Percentiles rank a stretch among this genome's conserved stretches.
These are phyloP conservation scores for Irineochytrium annulatum DNA, from an alignment of 192 early-diverging fungal species.

Conservation along the genomic window DNA sequence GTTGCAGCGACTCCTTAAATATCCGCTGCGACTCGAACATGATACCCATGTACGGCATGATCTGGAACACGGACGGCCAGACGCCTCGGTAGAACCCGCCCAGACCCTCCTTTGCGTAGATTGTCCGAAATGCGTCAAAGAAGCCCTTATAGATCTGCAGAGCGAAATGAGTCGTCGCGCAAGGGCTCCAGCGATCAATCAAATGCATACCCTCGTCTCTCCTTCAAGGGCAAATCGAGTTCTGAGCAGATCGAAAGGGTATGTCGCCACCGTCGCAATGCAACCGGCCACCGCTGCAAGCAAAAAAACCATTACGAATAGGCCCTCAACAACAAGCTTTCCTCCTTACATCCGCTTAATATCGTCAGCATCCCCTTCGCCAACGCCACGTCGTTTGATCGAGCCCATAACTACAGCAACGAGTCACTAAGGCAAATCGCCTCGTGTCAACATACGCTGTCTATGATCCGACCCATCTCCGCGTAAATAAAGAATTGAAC, in stretches of 20 bases:
- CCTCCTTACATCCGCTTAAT: too few relatives aligned
- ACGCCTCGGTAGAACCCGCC: slow-evolving; percentile 84
- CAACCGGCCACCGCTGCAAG: slow-evolving; percentile 67
- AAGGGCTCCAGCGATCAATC: too few relatives aligned
- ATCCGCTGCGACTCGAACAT: slow-evolving; percentile 78
- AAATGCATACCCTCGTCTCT: slow-evolving; percentile 38
- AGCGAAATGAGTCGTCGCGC: not conserved
- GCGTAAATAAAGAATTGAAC: slow-evolving; percentile 80
- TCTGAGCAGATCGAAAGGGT: slow-evolving; percentile 93
- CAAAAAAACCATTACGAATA: too few relatives aligned
- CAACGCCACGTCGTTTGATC: too few relatives aligned
- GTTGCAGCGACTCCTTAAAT: slow-evolving; percentile 44
- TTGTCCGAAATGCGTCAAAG: slow-evolving; percentile 58
- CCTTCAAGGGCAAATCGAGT: slow-evolving; percentile 90
- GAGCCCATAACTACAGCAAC: too few relatives aligned
- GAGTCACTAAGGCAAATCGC: too few relatives aligned
- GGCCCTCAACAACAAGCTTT: too few relatives aligned
- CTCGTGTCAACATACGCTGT: too few relatives aligned
- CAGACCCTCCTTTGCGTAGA: slow-evolving; percentile 69
- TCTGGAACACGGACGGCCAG: slow-evolving; percentile 74
- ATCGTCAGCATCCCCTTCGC: too few relatives aligned
- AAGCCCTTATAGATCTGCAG: slow-evolving; percentile 63
- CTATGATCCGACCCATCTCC: slow-evolving; percentile 42
- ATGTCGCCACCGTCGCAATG: slow-evolving; percentile 75
- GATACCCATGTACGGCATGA: slow-evolving; percentile 94